Evolutionary conservation across 257 asterid species (phyloP), one percentile per base, ranked within the genome.

Genomic region (Jasminum sambac): DNA sequence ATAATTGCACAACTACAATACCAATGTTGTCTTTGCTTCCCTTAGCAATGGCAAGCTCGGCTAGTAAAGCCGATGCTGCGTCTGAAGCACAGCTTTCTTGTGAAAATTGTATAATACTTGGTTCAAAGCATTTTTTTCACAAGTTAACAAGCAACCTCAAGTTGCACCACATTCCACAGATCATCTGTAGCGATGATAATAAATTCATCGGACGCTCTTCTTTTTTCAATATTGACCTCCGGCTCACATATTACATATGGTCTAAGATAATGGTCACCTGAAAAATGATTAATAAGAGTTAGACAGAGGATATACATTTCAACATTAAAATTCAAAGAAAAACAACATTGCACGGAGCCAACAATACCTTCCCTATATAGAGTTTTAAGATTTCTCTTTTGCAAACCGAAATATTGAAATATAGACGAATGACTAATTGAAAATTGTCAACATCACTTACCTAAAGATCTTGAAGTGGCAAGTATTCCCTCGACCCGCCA

Each of bases 391-490:
- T 13, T 14, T 44, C 6, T 44, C 16, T 16, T 44, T 44, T 44
- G n/a, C 13, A 5, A 43, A 5, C 17, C 16, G 4, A 0, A 43
- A 43, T 43, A n/a, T 13, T 43, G 16, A 13, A 44, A 44, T 16
- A 44, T 44, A 44, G 21, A 5, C 5, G n/a, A n/a, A n/a, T 44
- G 13, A 44, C 16, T 44, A 44, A 30, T 30, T 30, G 36, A 30
- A 30, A 12, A 41, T 41, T 44, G 8, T 44, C 7, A 1, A 43
- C n/a, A 43, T 13, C 4, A 43, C 1, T 14, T 80, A 88, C 89
- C 96, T 40, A 87, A 75, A 30, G 91, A 81, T 72, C 91, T 81
- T 55, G 94, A 85, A 26, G 81, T 81, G 46, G 86, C 75, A 50
- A 85, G 86, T 1, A 89, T 71, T 24, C 94, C 96, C 42, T 78